Base-by-base conservation (phyloP, 306 rosid species). In the Rosa multiflora region DNA sequence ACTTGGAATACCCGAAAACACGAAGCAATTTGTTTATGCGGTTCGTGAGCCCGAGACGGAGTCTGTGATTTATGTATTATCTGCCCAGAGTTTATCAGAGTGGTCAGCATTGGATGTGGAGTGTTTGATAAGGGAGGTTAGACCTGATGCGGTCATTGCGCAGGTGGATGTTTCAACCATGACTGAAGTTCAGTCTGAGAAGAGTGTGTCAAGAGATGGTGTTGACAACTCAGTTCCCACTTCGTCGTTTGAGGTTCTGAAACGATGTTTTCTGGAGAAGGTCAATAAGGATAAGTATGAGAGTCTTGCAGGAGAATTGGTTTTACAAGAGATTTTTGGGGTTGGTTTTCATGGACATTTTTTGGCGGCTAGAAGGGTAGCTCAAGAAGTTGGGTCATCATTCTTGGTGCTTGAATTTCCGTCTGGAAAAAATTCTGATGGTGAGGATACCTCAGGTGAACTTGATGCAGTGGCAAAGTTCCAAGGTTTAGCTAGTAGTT, bases 81-180 rank as follows among this genome's bases (percentile, higher is more conserved):
- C 97, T 11, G 67, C 91, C 58, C 70, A 91, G 68, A 89, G 85
- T 66, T 85, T 93, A 18, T 93, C 97, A 0, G 85, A 93, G 80
- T 84, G 89, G 73, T 91, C 98, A 4, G 91, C 84, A 6, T 83
- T 68, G 62, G 97, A 93, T 70, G 93, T 89, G 0, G 66, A 78
- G 52, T 79, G 81, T 47, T 87, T 91, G 39, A 85, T 93, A 39
- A 75, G 87, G 67, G 93, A 82, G 73, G 76, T 93, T 42, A 87
- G 63, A 61, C 98, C 97, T 46, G 98, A 91, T n/a, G 94, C 91
- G 9, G 97, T 93, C 53, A 72, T 91, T 20, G 88, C 89, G 5
- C 97, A 89, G 77, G 77, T 87, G 39, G 86, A 81, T 26, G 59
- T 43, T 73, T 85, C 87, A 8, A 80, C 89, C 1, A 70, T 70